Base-by-base conservation (phyloP, 371 early-diverging fungal genomes). In the Apophysomyces ossiformis region DNA sequence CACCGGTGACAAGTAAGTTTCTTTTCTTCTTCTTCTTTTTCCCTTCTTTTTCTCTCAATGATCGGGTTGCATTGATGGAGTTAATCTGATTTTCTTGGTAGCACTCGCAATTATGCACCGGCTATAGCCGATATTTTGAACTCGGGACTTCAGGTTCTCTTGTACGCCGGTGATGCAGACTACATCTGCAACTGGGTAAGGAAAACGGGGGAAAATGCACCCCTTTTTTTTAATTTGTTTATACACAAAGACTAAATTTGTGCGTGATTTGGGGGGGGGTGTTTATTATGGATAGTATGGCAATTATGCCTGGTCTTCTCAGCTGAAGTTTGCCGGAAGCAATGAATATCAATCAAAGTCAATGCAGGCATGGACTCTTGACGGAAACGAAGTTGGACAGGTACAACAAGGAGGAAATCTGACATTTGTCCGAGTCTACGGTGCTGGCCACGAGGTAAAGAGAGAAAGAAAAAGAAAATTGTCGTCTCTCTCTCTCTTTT, bases 131-230 rank as follows among this genome's bases (percentile, higher is more conserved):
- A 81, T 21, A 70, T 95, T 36, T 85, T 96, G 44, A 90, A 90
- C 56, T 82, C 80, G 58, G 93, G 93, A n/a, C 82, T 95, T 65
- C 81, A 86, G 21, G 87, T 95, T 8, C 74, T 96, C 62, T 69
- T 96, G 32, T 96, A 94, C 71, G 91, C 92, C 61, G 95, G 96
- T 36, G 92, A 90, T 67, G 87, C 86, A 0, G 91, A 91, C 71
- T 90, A 81, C 69, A 89, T 90, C 61, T 91, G 93, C 84, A 93
- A 93, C 77, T 94, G 94, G 74, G 70, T 70, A 66, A 61, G 18
- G n/a, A 47, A 59, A 21, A 4, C 18, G 21, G 54, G 32, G 32
- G 2, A 26, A 26, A 26, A 26, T 26, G 32, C 32, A 26, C 32
- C 32, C 32, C 32, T 2, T 26, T 26, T 26, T 26, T 1, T 26